phyloP scores from a whole-genome alignment of 176 grass and related monocot species.

The Aegilops speltoides region DNA sequence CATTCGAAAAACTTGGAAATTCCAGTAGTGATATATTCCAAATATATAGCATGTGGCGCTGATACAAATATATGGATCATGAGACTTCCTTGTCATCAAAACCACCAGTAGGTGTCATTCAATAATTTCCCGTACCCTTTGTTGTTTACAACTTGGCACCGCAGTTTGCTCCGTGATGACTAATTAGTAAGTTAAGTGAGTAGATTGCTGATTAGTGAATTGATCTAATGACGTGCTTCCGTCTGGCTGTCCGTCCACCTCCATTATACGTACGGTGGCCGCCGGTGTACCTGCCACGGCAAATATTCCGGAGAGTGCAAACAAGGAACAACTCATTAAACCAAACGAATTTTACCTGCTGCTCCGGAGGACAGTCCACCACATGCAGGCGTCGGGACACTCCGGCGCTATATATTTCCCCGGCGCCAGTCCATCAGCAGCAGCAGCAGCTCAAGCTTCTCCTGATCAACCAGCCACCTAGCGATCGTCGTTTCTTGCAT shows the following conservation, averaged over 20 bases:
- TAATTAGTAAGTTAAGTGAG: too few relatives aligned
- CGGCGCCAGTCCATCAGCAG: slow-evolving; percentile 27
- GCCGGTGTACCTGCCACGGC: slow-evolving; percentile 25
- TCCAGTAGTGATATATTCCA: too few relatives aligned
- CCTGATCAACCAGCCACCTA: neutral
- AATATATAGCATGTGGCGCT: too few relatives aligned
- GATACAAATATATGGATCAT: too few relatives aligned
- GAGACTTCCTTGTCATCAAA: neutral
- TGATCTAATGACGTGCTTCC: too few relatives aligned
- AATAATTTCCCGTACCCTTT: neutral
- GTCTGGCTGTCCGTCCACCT: neutral
- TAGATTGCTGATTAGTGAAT: too few relatives aligned
- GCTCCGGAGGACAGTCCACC: slow-evolving; percentile 10
- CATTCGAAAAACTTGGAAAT: too few relatives aligned
- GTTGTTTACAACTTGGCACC: too few relatives aligned
- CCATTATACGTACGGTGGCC: neutral
- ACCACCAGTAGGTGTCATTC: slow-evolving; percentile 9
- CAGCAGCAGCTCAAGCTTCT: slow-evolving; percentile 14
- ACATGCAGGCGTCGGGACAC: neutral
- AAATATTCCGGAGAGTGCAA: slow-evolving; percentile 23
- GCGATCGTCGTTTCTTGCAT: neutral
- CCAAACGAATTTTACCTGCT: neutral
- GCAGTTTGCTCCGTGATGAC: too few relatives aligned
- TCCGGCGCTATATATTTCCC: slow-evolving; percentile 37
- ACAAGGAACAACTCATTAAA: slow-evolving; percentile 19